Base-by-base conservation (phyloP, 805 yeast species). In the Lachancea sp. region DNA sequence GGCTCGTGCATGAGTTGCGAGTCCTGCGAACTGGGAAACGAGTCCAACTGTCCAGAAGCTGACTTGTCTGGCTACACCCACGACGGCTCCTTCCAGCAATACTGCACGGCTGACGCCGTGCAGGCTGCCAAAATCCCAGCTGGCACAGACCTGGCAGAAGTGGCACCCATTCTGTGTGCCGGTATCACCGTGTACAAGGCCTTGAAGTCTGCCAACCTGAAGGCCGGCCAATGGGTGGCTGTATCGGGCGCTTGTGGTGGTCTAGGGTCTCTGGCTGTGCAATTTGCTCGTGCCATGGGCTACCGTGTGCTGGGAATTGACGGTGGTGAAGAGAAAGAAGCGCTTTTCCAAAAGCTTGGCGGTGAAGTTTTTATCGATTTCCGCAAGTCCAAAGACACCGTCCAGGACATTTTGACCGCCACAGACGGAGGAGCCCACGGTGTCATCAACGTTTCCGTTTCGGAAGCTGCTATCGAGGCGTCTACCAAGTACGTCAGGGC, bases 161-260 rank as follows among this genome's bases (percentile, higher is more conserved):
- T 79, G 49, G 80, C 95, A 9, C 95, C 95, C 56, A 80, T 86
- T 61, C 76, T 87, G 60, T 86, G 95, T 72, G 95, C 95, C 27
- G 95, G 95, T 68, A 79, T 86, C 66, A 86, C 95, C 36, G 95
- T 85, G 47, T 86, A 86, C 81, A 86, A 85, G 74, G 95, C 95
- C 37, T 72, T 86, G 63, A 85, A 85, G 75, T 82, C 86, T 37
- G 85, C 95, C 45, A 77, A 77, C 49, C 70, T 82, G 59, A 63
- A 55, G 48, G 78, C 88, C 48, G 89, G 89, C 55, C 75, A 83
- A 57, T 82, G 86, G 86, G 82, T 82, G 48, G 82, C 85, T 54
- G 68, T 82, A 54, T 77, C 85, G 47, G 90, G 90, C 65, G 88
- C 88, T 45, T 87, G 82, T 58, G 87, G 89, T 63, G 89, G 89